A percentile compares a stretch with the other conserved stretches of the same genome.
Conservation (phyloP, 2,329 filamentous ascomycete species). For the Chaetomiaceae sp. region DNA sequence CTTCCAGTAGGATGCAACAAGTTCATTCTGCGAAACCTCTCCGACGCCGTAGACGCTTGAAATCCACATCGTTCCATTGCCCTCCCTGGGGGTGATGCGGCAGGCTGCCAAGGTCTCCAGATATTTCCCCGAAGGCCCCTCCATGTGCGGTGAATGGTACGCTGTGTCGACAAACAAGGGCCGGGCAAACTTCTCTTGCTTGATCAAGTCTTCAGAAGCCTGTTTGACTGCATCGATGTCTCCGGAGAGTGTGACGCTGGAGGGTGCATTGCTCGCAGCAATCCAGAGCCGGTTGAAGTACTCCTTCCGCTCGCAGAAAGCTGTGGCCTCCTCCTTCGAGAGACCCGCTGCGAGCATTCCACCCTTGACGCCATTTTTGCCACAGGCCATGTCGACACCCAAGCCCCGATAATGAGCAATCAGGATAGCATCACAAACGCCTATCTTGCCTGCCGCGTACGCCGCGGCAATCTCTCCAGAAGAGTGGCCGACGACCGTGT, state of each 20-base stretch:
- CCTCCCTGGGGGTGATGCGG: conserved; percentile 26
- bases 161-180: conserved; percentile 40
- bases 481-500: conserved; percentile 37
- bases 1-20: conserved; percentile 37
- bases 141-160: conserved; percentile 48
- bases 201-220: conserved; percentile 22
- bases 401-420: conserved; percentile 39
- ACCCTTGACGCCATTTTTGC: conserved; percentile 23
- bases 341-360: conserved; percentile 36
- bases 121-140: conserved; percentile 32
- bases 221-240: conserved; percentile 29
- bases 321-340: conserved; percentile 25
- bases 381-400: conserved; percentile 26
- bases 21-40: conserved; percentile 10
- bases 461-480: conserved; percentile 43
- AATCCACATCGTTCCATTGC: conserved; percentile 33
- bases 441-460: conserved; percentile 36
- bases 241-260: conserved; percentile 35
- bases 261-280: conserved; percentile 31
- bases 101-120: conserved; percentile 28
- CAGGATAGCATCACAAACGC: conserved; percentile 35
- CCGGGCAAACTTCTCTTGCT: conserved; percentile 31
- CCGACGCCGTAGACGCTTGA: conserved; percentile 35
- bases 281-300: conserved; percentile 29
- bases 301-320: conserved; percentile 22